Conservation (phyloP, 192 early-diverging fungal genomes). For the Podochytrium sp. region DNA sequence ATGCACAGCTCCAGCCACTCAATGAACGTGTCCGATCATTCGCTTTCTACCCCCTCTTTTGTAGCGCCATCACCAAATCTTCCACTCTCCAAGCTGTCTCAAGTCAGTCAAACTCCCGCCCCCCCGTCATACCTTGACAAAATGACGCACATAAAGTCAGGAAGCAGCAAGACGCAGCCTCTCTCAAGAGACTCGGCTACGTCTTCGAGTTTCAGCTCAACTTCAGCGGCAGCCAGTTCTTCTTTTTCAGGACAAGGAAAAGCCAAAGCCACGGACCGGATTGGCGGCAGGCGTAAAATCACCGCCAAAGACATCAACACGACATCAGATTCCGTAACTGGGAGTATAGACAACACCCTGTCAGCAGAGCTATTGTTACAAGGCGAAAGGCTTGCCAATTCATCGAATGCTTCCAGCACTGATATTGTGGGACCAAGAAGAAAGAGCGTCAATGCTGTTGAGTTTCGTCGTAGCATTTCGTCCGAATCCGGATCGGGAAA, state of each 20-base stretch:
- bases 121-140: neutral
- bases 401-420: neutral
- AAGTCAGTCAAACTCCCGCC: neutral
- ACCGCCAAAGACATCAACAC: constrained; percentile 21
- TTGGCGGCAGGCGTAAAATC: neutral
- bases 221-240: neutral
- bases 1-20: neutral
- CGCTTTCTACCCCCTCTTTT: neutral
- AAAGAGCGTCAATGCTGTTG: too few species aligned
- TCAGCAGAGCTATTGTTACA: neutral
- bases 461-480: too few species aligned
- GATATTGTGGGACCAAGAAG: neutral
- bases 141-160: neutral
- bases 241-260: too few species aligned
- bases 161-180: neutral
- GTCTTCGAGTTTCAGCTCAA: neutral
- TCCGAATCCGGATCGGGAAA: too few species aligned
- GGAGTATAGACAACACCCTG: neutral
- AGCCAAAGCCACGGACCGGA: neutral
- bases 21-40: neutral
- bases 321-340: neutral
- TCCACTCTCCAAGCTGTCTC: neutral
- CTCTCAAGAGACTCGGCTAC: neutral
- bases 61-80: neutral
- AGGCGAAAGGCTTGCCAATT: neutral